phyloP scores from a whole-genome alignment of 2,329 filamentous ascomycete genomes.

The Ploettnerulaceae sp. region DNA sequence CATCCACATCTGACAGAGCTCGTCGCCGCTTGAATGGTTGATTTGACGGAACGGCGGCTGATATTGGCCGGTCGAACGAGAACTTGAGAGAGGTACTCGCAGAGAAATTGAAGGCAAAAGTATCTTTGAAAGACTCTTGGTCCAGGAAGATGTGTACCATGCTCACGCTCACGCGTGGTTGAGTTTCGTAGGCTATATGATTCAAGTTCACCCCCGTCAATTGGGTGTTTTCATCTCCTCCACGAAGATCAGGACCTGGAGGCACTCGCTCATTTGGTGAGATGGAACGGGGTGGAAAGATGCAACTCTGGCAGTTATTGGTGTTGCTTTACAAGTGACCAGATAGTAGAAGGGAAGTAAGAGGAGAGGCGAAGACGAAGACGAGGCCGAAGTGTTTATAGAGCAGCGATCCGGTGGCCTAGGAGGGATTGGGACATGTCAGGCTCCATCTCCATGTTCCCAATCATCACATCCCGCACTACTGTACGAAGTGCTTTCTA shows the following conservation, averaged over 20 bases:
- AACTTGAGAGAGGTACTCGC: conserved; percentile 33
- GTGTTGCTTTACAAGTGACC: not conserved
- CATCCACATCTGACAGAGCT: conserved; percentile 34
- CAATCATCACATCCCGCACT: too few species aligned
- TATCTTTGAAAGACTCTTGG: conserved; percentile 19
- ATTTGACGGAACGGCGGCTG: conserved; percentile 18
- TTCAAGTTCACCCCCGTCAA: conserved; percentile 17
- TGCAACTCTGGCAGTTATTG: conserved; percentile 17
- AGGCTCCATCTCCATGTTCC: not conserved
- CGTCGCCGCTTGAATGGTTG: conserved; percentile 32
- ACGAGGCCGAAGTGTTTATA: not conserved
- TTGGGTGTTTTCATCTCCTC: conserved; percentile 33
- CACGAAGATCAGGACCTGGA: conserved; percentile 31
- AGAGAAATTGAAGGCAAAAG: conserved; percentile 37
- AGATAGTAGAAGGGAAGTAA: conserved; percentile 3
- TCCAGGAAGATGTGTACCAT: conserved; percentile 30
- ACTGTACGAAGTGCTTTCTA: too few species aligned
- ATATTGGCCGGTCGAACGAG: conserved; percentile 33
- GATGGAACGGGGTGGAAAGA: not conserved
- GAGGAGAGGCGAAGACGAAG: conserved; percentile 1
- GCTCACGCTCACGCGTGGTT: conserved; percentile 27
- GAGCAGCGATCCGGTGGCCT: not conserved
- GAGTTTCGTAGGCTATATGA: not conserved
- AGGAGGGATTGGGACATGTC: not conserved
- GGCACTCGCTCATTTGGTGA: conserved; percentile 30